Evolutionary conservation across 2,329 filamentous ascomycete species (phyloP).

Genomic region (Simplicillium aogashimaense): DNA sequence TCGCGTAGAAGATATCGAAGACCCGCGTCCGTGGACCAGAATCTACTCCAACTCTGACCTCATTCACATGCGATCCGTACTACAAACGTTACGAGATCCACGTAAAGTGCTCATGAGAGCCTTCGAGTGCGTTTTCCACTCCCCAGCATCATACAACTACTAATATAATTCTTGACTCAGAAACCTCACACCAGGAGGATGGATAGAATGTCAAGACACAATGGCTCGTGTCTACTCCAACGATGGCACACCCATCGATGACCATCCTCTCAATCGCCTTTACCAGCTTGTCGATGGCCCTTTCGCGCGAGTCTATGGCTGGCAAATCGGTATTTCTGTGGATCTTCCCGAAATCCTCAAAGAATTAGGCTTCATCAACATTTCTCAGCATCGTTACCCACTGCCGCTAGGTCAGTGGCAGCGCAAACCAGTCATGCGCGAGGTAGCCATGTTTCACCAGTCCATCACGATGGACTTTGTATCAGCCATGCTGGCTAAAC

Average conservation of each 20-base stretch:
- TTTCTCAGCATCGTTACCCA: constrained; percentile 13
- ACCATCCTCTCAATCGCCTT: constrained; percentile 21
- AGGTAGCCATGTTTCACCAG: constrained; percentile 27
- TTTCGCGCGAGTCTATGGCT: constrained; percentile 22
- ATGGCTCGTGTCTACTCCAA: constrained; percentile 20
- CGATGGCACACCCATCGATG: constrained; percentile 16
- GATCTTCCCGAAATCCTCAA: constrained; percentile 18
- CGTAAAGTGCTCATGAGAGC: constrained; percentile 35
- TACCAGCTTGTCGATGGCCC: constrained; percentile 20
- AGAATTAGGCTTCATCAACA: constrained; percentile 23
- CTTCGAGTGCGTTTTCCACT: constrained; percentile 22
- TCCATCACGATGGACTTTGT: constrained; percentile 23
- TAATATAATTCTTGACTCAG: constrained; percentile 11
- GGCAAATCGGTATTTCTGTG: constrained; percentile 20
- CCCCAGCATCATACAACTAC: neutral
- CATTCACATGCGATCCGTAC: constrained; percentile 42
- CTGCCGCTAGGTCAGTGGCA: constrained; percentile 29
- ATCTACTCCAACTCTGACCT: constrained; percentile 34
- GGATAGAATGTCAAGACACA: constrained; percentile 28
- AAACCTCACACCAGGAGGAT: constrained; percentile 25
- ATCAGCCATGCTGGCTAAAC: constrained; percentile 20
- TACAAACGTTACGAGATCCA: constrained; percentile 41
- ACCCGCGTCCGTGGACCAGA: constrained; percentile 23
- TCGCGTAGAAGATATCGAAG: constrained; percentile 28
- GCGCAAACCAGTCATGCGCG: constrained; percentile 19